phyloP scores from a whole-genome alignment of 2,329 filamentous ascomycete genomes.

The Fusarium denticulatum region DNA sequence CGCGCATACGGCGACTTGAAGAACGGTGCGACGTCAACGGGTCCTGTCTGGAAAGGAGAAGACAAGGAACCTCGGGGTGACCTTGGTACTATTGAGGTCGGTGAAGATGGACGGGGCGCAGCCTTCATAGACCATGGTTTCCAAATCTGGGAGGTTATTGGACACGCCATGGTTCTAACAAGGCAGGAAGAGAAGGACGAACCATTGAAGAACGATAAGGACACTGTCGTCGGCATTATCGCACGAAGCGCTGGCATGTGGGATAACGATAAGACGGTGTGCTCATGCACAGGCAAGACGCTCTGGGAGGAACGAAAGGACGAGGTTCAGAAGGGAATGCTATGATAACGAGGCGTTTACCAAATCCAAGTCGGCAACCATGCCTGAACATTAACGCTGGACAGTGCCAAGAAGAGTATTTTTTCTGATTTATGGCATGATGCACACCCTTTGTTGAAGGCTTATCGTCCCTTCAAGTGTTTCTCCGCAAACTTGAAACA shows the following conservation, averaged over 20 bases:
- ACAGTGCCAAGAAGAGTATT: slow-evolving; percentile 14
- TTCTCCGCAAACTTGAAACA: slow-evolving; percentile 35
- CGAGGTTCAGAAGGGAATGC: slow-evolving; percentile 89
- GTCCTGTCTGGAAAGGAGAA: slow-evolving; percentile 78
- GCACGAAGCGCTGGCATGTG: slow-evolving; percentile 96
- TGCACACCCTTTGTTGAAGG: slow-evolving; percentile 11
- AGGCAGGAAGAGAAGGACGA: slow-evolving; percentile 63
- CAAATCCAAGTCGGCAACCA: slow-evolving; percentile 6
- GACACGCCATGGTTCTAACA: slow-evolving; percentile 88
- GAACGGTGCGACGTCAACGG: slow-evolving; percentile 82
- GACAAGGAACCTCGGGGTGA: slow-evolving; percentile 59
- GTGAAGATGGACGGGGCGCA: slow-evolving; percentile 77
- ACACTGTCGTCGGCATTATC: slow-evolving; percentile 92
- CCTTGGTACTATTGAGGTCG: slow-evolving; percentile 81
- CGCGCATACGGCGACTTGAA: slow-evolving; percentile 89
- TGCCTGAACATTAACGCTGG: slow-evolving; percentile 2
- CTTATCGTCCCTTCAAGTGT: slow-evolving; percentile 5
- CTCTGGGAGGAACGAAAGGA: slow-evolving; percentile 97
- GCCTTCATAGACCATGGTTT: slow-evolving; percentile 84
- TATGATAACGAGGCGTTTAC: slow-evolving; percentile 61
- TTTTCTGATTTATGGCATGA: slow-evolving; percentile 30
- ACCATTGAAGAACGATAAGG: slow-evolving; percentile 76
- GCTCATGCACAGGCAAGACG: slow-evolving; percentile 97
- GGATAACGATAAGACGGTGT: slow-evolving; percentile 99
- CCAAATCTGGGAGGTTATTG: slow-evolving; percentile 96